Base-by-base conservation (phyloP, 495 filamentous ascomycete species). In the Opeltia flavorubescens region DNA sequence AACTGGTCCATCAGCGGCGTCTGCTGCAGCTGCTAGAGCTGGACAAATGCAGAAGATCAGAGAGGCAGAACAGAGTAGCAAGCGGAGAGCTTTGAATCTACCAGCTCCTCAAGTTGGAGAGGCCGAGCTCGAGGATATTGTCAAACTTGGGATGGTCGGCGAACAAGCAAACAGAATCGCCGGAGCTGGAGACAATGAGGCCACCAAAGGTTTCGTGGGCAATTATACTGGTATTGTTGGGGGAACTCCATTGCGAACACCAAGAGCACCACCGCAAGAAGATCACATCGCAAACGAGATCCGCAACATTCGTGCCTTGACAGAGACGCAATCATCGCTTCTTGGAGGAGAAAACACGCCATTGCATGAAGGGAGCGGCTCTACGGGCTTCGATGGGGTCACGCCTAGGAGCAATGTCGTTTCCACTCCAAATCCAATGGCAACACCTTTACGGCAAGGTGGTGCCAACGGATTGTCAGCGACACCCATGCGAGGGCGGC, bases 241-340 rank as follows among this genome's bases (percentile, higher is more conserved):
- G 48, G 78, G 75, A 44, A 86, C 85, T 18, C 93, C 93, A 1
- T 94, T 96, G 52, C 74, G 91, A 47, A 98, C 91, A 29, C 91
- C 91, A 1, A 75, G 80, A 57, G 89, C 87, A 15, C 83, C 91
- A 0, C 83, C 89, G 6, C 84, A 94, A 59, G 88, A 96, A 58
- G 93, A 98, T 60, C 80, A 83, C 51, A 86, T 98, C 43, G 86
- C 89, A 43, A 98, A 96, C 57, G 91, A 98, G 62, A 93, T 96
- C 48, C 81, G 78, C 50, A 96, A 98, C 60, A 95, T 95, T 46
- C 75, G 86, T 31, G 86, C 89, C 5, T 67, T 95, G 38, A 95
- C 88, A 0, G 85, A 95, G 56, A 96, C 91, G 0, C 84, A 95
- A 58, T 95, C 89, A n/a, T 93, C 86, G 15, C 69, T 98, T 13